Conservation (phyloP, 2,329 filamentous ascomycete genomes). For the Tolypocladium ovalisporum region DNA sequence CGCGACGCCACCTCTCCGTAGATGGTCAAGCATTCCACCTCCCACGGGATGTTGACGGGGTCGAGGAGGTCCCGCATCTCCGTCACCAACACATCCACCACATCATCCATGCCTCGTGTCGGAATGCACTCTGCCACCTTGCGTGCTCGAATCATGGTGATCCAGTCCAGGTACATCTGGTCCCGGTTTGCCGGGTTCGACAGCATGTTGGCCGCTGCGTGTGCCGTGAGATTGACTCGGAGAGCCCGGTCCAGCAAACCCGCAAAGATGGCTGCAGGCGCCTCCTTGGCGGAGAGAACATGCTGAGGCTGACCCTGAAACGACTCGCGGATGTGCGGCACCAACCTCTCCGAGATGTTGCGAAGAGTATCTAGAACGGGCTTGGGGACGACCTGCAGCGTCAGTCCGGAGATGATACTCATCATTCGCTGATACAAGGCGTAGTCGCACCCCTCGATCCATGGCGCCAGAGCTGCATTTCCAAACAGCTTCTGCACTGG, state of each 20-base stretch:
- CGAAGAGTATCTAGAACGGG: conserved; percentile 77
- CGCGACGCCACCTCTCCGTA: conserved; percentile 46
- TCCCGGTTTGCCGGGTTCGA: conserved; percentile 81
- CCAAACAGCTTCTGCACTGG: conserved; percentile 89
- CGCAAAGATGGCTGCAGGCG: conserved; percentile 81
- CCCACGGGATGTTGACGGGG: conserved; percentile 55
- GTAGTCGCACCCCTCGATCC: conserved; percentile 95
- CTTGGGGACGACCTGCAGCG: conserved; percentile 82
- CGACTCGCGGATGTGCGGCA: conserved; percentile 70
- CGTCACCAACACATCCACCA: conserved; percentile 48
- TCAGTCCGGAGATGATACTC: conserved; percentile 77
- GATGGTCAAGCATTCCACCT: conserved; percentile 49
- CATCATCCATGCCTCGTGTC: conserved; percentile 53
- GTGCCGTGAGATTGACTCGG: conserved; percentile 84
- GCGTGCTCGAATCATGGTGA: conserved; percentile 51
- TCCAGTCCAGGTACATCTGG: conserved; percentile 93
- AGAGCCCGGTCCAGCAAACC: conserved; percentile 77
- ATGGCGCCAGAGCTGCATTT: conserved; percentile 69
- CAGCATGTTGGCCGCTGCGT: conserved; percentile 87
- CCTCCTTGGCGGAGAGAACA: conserved; percentile 76
- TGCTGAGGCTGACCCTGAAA: conserved; percentile 80
- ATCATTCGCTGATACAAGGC: conserved; percentile 96
- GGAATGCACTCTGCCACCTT: conserved; percentile 55
- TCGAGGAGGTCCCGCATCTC: conserved; percentile 64
- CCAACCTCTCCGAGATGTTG: conserved; percentile 73